A percentile compares a stretch with the other conserved stretches of the same genome.
Conservation (phyloP, 371 early-diverging fungal species). For the Rhizopus sp. region DNA sequence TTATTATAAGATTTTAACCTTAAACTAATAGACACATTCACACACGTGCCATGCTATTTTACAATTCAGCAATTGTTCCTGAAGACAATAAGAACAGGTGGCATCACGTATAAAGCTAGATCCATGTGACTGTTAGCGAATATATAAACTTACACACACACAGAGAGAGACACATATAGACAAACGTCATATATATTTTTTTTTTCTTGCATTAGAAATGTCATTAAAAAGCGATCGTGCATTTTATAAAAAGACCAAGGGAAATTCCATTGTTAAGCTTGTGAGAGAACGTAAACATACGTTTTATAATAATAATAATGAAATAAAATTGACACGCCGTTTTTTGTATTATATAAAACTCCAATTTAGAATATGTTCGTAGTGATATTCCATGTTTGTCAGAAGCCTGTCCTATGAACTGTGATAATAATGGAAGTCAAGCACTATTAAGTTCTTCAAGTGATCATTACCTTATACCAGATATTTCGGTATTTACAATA, state of each 20-base stretch:
- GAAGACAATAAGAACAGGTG: too few relatives aligned
- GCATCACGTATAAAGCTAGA: neutral
- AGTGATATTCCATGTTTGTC: conserved; percentile 67
- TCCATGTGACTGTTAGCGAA: conserved; percentile 9
- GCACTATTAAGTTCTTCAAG: conserved; percentile 44
- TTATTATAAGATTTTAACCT: neutral
- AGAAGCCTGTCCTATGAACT: conserved; percentile 40
- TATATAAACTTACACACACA: neutral
- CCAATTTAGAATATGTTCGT: conserved; percentile 57
- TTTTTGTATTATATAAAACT: neutral
- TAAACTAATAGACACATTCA: neutral
- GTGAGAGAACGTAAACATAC: conserved; percentile 58
- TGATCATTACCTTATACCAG: conserved; percentile 53
- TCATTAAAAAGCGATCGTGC: conserved; percentile 34
- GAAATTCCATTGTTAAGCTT: conserved; percentile 59
- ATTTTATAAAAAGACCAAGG: conserved; percentile 56
- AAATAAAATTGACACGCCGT: neutral
- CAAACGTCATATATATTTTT: neutral
- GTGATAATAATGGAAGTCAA: conserved; percentile 36
- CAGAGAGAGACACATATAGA: too few relatives aligned
- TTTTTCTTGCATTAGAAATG: conserved; percentile 19
- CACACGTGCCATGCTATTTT: conserved; percentile 9
- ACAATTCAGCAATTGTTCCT: neutral
- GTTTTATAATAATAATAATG: neutral
- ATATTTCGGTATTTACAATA: conserved; percentile 50